Conservation (phyloP, 306 rosid genomes). For the Sechiopsis laciniata region DNA sequence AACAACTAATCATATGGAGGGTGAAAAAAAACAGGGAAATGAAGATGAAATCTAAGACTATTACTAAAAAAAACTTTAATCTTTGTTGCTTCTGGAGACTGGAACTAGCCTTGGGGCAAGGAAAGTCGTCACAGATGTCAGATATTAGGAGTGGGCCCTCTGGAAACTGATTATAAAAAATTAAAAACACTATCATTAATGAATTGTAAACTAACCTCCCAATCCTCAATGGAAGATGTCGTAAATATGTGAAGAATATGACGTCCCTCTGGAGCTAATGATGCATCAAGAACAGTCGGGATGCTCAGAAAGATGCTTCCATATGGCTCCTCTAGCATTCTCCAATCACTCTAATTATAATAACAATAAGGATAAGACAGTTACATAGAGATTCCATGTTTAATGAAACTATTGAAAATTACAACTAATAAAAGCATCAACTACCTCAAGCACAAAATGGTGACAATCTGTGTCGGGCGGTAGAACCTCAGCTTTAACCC, state of each 20-base stretch:
- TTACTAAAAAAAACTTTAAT: background rate
- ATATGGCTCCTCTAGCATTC: constrained; percentile 67
- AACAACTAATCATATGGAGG: constrained; percentile 16
- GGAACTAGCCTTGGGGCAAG: background rate
- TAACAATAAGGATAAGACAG: background rate
- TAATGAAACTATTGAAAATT: constrained; percentile 1
- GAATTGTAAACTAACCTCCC: constrained; percentile 53
- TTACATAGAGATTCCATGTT: constrained; percentile 1
- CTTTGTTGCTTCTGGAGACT: background rate
- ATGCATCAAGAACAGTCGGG: constrained; percentile 87
- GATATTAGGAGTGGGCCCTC: background rate
- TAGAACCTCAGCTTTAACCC: constrained; percentile 80
- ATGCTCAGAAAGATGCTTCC: constrained; percentile 92
- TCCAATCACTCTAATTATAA: constrained; percentile 56
- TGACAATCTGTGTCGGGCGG: constrained; percentile 93
- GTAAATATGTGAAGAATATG: constrained; percentile 96
- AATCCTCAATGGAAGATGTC: constrained; percentile 82
- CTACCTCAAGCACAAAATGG: constrained; percentile 92
- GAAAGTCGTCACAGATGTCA: background rate
- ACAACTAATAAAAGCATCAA: constrained; percentile 27
- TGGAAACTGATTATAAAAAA: background rate
- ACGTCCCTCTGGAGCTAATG: constrained; percentile 79
- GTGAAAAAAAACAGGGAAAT: constrained; percentile 18
- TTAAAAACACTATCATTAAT: background rate
- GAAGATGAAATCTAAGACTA: constrained; percentile 11